Evolutionary conservation across 1,284 basidiomycete genomes (phyloP).

Genomic region (Irpex sp.): DNA sequence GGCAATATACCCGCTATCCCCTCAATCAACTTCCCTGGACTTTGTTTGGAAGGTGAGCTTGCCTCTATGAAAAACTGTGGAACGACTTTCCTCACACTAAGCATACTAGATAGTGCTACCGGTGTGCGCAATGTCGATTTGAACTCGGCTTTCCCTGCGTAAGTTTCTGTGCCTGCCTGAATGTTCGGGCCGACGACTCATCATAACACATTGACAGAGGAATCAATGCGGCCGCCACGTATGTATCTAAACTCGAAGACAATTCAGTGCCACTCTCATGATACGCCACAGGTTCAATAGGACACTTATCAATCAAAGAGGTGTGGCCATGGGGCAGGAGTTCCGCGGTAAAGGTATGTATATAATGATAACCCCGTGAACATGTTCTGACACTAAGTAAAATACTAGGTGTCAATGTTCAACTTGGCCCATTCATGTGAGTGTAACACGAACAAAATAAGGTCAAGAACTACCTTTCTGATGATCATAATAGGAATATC

Average conservation of each 20-base stretch:
- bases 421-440: conserved; percentile 52
- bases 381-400: not conserved
- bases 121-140: conserved; percentile 61
- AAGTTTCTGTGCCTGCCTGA: conserved; percentile 15
- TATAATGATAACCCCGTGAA: not conserved
- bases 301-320: conserved; percentile 58
- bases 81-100: conserved; percentile 3
- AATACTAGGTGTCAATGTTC: conserved; percentile 40
- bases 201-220: conserved; percentile 33
- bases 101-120: conserved; percentile 40
- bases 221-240: conserved; percentile 68
- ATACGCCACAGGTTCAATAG: conserved; percentile 49
- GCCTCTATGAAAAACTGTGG: not conserved
- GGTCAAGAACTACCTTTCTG: not conserved
- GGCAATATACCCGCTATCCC: conserved; percentile 61
- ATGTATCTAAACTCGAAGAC: conserved; percentile 15
- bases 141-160: conserved; percentile 70
- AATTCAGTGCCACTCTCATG: not conserved
- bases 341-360: conserved; percentile 58
- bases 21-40: conserved; percentile 57
- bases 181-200: not conserved
- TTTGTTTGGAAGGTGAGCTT: conserved; percentile 56
- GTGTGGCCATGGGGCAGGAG: conserved; percentile 61
- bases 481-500: conserved; percentile 38
- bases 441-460: not conserved